Percentiles rank a stretch among this genome's conserved stretches.
These are phyloP conservation scores for Heterobasidion occidentale DNA, from an alignment of 1,284 basidiomycete species.

Conservation along the genomic window DNA sequence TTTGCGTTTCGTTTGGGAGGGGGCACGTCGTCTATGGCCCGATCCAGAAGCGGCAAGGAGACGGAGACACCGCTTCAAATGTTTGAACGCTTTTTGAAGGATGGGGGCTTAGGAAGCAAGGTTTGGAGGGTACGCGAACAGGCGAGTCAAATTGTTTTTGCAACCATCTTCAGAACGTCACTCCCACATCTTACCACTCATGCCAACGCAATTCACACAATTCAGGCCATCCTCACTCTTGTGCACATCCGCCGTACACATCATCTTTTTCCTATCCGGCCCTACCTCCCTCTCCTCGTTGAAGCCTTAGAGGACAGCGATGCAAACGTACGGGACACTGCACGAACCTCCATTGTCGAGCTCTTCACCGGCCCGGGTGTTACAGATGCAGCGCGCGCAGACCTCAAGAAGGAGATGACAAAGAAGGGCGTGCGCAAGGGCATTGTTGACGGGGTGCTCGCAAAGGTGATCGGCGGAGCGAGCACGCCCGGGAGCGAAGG, in stretches of 20 bases:
- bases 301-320: slow-evolving; percentile 88
- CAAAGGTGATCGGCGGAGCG: slow-evolving; percentile 45
- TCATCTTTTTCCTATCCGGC: slow-evolving; percentile 73
- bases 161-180: too few relatives aligned
- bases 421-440: slow-evolving; percentile 83
- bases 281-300: slow-evolving; percentile 78
- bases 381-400: slow-evolving; percentile 80
- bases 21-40: slow-evolving; percentile 28
- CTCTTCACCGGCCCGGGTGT: slow-evolving; percentile 80
- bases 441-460: slow-evolving; percentile 66
- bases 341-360: slow-evolving; percentile 73
- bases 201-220: background rate
- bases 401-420: slow-evolving; percentile 88
- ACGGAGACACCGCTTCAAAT: slow-evolving; percentile 67
- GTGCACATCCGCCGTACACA: slow-evolving; percentile 61
- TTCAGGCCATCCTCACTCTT: slow-evolving; percentile 56
- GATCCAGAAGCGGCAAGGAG: slow-evolving; percentile 59
- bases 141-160: slow-evolving; percentile 30
- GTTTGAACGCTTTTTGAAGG: slow-evolving; percentile 73
- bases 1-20: slow-evolving; percentile 55
- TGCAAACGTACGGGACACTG: slow-evolving; percentile 80
- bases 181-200: background rate
- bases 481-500: slow-evolving; percentile 42
- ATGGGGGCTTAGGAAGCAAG: slow-evolving; percentile 69
- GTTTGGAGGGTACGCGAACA: slow-evolving; percentile 81